Evolutionary conservation across 1,284 basidiomycete genomes (phyloP).

Genomic region (Phellopilus nigrolimitatus): DNA sequence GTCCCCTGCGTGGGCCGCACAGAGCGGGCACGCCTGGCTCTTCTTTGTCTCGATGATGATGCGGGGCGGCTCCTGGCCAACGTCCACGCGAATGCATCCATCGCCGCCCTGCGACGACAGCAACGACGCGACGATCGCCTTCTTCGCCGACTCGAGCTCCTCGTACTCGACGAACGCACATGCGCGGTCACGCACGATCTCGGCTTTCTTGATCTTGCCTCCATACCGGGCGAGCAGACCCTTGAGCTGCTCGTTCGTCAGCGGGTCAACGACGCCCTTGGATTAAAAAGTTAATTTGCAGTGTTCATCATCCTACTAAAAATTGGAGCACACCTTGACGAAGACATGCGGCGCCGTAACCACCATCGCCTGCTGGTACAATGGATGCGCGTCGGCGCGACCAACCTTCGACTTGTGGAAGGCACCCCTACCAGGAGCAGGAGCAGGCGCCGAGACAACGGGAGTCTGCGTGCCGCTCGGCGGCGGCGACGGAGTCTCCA

Average conservation of each 20-base stretch:
- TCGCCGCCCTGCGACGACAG: constrained; percentile 70
- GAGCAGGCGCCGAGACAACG: constrained; percentile 31
- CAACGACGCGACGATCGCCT: constrained; percentile 77
- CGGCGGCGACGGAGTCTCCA: constrained; percentile 47
- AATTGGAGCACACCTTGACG: constrained; percentile 61
- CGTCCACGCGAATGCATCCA: constrained; percentile 78
- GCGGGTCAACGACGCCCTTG: constrained; percentile 70
- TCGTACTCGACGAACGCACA: constrained; percentile 95
- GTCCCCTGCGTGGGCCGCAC: too few species aligned
- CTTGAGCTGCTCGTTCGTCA: constrained; percentile 59
- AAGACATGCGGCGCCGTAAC: constrained; percentile 76
- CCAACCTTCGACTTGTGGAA: background rate
- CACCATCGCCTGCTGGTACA: constrained; percentile 49
- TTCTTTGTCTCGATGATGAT: constrained; percentile 47
- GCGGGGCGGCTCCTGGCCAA: constrained; percentile 15
- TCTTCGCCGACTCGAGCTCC: constrained; percentile 73
- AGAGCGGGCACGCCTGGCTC: too few species aligned
- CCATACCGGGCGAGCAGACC: constrained; percentile 59
- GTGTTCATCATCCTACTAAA: constrained; percentile 12
- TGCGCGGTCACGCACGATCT: constrained; percentile 84
- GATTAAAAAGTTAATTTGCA: constrained; percentile 5
- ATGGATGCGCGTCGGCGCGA: background rate
- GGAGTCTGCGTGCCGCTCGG: constrained; percentile 49
- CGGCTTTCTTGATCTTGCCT: constrained; percentile 82
- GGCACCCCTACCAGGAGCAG: constrained; percentile 18